Base-by-base conservation (phyloP, 768 basidiomycete species). In the Rhodotorula sphaerocarpa region DNA sequence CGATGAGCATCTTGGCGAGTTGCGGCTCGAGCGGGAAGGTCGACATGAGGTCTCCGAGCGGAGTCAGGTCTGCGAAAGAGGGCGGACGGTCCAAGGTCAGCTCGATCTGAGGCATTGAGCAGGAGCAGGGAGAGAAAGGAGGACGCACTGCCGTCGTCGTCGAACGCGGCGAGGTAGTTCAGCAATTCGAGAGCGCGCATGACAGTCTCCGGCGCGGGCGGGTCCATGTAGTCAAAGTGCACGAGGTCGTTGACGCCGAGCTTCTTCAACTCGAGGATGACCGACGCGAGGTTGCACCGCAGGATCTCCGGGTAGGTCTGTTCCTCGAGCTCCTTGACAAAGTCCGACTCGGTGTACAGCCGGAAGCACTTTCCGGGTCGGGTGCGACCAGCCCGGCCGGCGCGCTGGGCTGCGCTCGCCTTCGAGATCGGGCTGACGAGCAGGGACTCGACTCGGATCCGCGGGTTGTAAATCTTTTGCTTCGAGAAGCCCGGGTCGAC, bases 1-100 rank as follows among this genome's bases (percentile, higher is more conserved):
- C 82, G 65, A 96, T 90, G 53, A 97, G 81, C 83, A 93, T 86
- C 75, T 95, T 95, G 30, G 95, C 84, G 70, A 96, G 80, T 84
- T 89, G 92, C 44, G 93, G 95, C 75, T 97, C 95, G n/a, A 99
- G 81, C 18, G 93, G 95, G 79, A 97, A 97, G 70, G 96, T 90
- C 0, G 95, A 93, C 93, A 97, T 96, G 63, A 90, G 86, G 42
- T 77, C 79, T 7, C 95, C 95, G 12, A 97, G 78, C 0, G 84
- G 76, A 1, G 95, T 97, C 60, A 99, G 75, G 55, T 89, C 50
- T 51, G 50, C 50, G 34, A 1, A 7, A 20, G 46, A 25, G 27
- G 14, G 48, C 7, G 2, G 27, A 6, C 11, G 46, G 62, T 71
- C 41, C 10, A 46, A 34, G 15, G 27, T 33, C 33, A 53, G 47